A percentile compares a stretch with the other conserved stretches of the same genome.
These are phyloP conservation scores for Carex sylvatica DNA, from an alignment of 202 grass and related monocot species.

Conservation along the genomic window DNA sequence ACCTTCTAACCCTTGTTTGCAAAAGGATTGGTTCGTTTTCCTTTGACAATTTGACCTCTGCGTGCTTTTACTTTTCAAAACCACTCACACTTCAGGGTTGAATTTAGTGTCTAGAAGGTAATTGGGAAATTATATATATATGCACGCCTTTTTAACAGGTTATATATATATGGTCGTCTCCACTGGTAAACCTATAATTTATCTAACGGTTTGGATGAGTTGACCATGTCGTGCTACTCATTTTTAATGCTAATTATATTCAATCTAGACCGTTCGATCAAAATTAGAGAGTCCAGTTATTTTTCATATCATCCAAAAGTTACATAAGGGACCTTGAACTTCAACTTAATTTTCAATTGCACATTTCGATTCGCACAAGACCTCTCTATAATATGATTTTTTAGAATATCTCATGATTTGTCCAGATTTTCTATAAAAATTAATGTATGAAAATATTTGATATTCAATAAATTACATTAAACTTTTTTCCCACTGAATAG, in stretches of 20 bases:
- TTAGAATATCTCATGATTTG: not conserved
- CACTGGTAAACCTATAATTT: not conserved
- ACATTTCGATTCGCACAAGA: not conserved
- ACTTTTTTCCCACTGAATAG: too few species aligned
- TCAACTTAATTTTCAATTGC: too few species aligned
- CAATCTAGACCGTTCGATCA: not conserved
- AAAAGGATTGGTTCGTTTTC: slow-evolving; percentile 2
- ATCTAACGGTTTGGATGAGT: not conserved
- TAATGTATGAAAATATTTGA: too few species aligned
- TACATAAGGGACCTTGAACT: not conserved
- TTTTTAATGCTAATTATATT: not conserved
- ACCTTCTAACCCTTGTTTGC: not conserved
- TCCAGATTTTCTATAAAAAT: not conserved
- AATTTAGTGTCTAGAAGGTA: not conserved
- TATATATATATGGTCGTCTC: not conserved
- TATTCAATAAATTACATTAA: too few species aligned
- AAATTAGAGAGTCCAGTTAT: not conserved
- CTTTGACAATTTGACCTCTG: not conserved
- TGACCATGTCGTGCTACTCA: not conserved
- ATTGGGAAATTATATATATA: not conserved
- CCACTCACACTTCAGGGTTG: not conserved
- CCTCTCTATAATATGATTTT: not conserved
- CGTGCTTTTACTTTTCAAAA: not conserved
- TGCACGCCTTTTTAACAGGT: not conserved
- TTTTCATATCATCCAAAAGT: not conserved